phyloP scores from a whole-genome alignment of 75 land plant species.

The Pinus albicaulis region DNA sequence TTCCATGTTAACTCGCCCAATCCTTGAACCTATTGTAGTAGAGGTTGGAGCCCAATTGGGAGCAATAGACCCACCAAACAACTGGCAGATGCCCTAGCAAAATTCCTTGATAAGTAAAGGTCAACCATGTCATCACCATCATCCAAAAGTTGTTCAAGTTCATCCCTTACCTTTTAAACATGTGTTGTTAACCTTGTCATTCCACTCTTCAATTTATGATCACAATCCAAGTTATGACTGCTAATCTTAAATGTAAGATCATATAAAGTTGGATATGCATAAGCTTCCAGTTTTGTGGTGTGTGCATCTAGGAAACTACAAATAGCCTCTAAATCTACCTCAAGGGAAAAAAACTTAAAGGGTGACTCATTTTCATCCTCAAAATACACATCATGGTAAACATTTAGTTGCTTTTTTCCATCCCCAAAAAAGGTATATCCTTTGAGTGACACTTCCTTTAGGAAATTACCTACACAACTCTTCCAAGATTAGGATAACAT shows the following conservation, averaged over 20 bases:
- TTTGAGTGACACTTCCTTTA: conserved; percentile 16
- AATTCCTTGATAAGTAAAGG: conserved; percentile 84
- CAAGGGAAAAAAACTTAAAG: conserved; percentile 94
- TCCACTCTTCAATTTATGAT: conserved; percentile 93
- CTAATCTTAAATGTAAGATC: conserved; percentile 96
- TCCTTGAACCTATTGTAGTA: conserved; percentile 86
- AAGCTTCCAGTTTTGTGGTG: conserved; percentile 87
- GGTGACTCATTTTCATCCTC: conserved; percentile 85
- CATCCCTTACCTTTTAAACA: conserved; percentile 99
- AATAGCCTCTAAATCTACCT: conserved; percentile 93
- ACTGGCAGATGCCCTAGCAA: conserved; percentile 58
- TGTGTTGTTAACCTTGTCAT: conserved; percentile 98
- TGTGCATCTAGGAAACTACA: conserved; percentile 97
- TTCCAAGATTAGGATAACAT: conserved; percentile 92
- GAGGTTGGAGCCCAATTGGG: conserved; percentile 73
- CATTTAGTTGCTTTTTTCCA: conserved; percentile 29
- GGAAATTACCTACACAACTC: conserved; percentile 83
- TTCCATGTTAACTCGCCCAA: conserved; percentile 82
- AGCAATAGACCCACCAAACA: conserved; percentile 62
- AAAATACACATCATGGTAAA: conserved; percentile 44
- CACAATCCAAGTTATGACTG: conserved; percentile 92
- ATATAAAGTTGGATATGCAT: conserved; percentile 96
- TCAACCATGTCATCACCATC: conserved; percentile 99
- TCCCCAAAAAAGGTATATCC: conserved; percentile 22
- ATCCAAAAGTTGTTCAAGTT: conserved; percentile 96